Evolutionary conservation across 2,329 filamentous ascomycete genomes (phyloP).

Genomic region (Parastagonospora avenae): DNA sequence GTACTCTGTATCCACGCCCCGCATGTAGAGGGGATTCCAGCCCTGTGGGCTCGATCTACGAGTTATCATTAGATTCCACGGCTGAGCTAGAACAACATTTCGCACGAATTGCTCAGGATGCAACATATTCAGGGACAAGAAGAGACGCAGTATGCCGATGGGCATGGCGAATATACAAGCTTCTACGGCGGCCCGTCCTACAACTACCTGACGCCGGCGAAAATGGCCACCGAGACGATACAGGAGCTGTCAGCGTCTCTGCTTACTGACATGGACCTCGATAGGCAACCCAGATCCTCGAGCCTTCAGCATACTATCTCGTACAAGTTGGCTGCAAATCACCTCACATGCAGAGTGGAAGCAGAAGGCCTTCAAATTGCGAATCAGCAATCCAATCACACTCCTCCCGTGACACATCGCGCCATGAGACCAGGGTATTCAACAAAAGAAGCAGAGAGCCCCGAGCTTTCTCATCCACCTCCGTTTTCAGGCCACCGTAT

Average conservation of each 20-base stretch:
- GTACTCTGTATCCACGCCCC: background rate
- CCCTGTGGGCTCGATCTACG: background rate
- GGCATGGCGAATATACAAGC: conserved; percentile 9
- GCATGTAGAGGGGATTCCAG: background rate
- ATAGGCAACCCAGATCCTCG: background rate
- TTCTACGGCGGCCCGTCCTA: conserved; percentile 12
- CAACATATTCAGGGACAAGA: conserved; percentile 2
- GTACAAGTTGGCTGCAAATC: conserved; percentile 14
- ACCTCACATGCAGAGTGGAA: conserved; percentile 6
- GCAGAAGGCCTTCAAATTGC: conserved; percentile 16
- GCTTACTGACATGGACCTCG: background rate
- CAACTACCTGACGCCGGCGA: conserved; percentile 11
- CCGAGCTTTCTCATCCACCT: conserved; percentile 5
- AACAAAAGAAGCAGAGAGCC: conserved; percentile 12
- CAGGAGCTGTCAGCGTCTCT: conserved; percentile 1
- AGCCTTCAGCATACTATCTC: conserved; percentile 6
- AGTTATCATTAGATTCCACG: background rate
- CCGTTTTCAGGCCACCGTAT: conserved; percentile 1
- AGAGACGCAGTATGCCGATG: conserved; percentile 11
- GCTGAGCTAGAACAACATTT: background rate
- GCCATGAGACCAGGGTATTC: background rate
- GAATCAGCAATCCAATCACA: background rate
- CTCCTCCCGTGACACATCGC: conserved; percentile 1
- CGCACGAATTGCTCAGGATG: conserved; percentile 2
- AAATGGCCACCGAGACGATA: conserved; percentile 1